A percentile compares a stretch with the other conserved stretches of the same genome.
Evolutionary conservation across 2,329 filamentous ascomycete species (phyloP).

Genomic region (Hymenoscyphus occultus): DNA sequence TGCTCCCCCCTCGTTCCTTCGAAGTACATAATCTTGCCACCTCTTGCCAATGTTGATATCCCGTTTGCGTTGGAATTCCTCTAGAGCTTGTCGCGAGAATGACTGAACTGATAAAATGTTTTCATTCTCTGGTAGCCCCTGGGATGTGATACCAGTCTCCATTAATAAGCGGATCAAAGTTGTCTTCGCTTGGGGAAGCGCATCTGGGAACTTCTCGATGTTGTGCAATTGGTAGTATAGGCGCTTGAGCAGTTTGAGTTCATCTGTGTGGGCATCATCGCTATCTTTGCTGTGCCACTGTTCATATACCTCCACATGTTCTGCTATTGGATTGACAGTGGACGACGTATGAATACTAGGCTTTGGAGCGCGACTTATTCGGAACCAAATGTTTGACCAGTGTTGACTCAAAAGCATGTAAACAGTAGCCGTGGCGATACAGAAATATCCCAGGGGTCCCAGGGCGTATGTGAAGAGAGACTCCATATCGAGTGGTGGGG

Average conservation of each 20-base stretch:
- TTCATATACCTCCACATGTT: slow-evolving; percentile 13
- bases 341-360: background rate
- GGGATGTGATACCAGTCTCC: slow-evolving; percentile 33
- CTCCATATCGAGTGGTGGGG: background rate
- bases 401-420: slow-evolving; percentile 11
- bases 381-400: slow-evolving; percentile 11
- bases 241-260: slow-evolving; percentile 33
- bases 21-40: slow-evolving; percentile 27
- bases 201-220: slow-evolving; percentile 39
- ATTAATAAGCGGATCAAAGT: slow-evolving; percentile 39
- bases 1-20: slow-evolving; percentile 36
- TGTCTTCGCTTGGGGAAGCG: slow-evolving; percentile 36
- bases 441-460: background rate
- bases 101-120: slow-evolving; percentile 36
- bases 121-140: slow-evolving; percentile 22
- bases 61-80: slow-evolving; percentile 36
- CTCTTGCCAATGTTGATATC: slow-evolving; percentile 37
- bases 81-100: slow-evolving; percentile 35
- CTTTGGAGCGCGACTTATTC: slow-evolving; percentile 9
- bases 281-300: slow-evolving; percentile 12
- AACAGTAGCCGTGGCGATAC: background rate
- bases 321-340: slow-evolving; percentile 5
- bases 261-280: slow-evolving; percentile 15
- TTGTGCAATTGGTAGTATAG: slow-evolving; percentile 44
- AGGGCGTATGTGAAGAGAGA: background rate